A percentile compares a stretch with the other conserved stretches of the same genome.
These are phyloP conservation scores for Inonotus obliquus DNA, from an alignment of 1,284 basidiomycete species.

Conservation along the genomic window DNA sequence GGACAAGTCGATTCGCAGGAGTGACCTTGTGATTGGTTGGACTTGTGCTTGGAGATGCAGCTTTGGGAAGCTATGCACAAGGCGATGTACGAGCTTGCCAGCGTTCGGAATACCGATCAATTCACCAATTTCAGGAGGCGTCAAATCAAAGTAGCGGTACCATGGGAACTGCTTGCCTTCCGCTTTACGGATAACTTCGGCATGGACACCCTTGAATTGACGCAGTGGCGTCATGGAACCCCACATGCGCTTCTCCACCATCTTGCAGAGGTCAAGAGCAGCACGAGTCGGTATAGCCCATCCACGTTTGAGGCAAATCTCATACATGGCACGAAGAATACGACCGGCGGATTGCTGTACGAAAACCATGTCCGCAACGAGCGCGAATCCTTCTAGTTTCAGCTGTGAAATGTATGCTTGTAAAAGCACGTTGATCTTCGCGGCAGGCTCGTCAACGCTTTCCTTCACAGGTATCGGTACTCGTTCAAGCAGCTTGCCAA, in stretches of 20 bases:
- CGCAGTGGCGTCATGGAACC: constrained; percentile 95
- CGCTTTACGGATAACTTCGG: constrained; percentile 86
- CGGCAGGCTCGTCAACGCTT: constrained; percentile 90
- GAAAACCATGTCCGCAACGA: constrained; percentile 98
- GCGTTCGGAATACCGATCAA: constrained; percentile 92
- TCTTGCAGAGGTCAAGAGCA: constrained; percentile 94
- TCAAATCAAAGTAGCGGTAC: constrained; percentile 23
- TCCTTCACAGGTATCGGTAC: constrained; percentile 99
- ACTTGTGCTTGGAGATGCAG: constrained; percentile 91
- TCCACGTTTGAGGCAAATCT: constrained; percentile 97
- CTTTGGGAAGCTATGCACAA: constrained; percentile 96
- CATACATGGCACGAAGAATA: constrained; percentile 95
- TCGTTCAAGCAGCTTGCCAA: constrained; percentile 89
- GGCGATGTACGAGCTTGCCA: constrained; percentile 87
- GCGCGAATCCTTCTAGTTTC: constrained; percentile 90
- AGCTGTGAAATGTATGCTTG: constrained; percentile 96
- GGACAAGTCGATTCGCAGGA: constrained; percentile 84
- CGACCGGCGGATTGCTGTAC: constrained; percentile 89
- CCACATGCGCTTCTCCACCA: constrained; percentile 96
- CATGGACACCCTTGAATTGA: constrained; percentile 89
- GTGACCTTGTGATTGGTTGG: constrained; percentile 86
- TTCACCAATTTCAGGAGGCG: constrained; percentile 86
- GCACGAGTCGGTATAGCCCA: constrained; percentile 94
- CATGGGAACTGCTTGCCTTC: constrained; percentile 90
- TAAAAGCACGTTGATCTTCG: constrained; percentile 96